Evolutionary conservation across 192 early-diverging fungal genomes (phyloP).

Genomic region (Cetraspora pellucida): DNA sequence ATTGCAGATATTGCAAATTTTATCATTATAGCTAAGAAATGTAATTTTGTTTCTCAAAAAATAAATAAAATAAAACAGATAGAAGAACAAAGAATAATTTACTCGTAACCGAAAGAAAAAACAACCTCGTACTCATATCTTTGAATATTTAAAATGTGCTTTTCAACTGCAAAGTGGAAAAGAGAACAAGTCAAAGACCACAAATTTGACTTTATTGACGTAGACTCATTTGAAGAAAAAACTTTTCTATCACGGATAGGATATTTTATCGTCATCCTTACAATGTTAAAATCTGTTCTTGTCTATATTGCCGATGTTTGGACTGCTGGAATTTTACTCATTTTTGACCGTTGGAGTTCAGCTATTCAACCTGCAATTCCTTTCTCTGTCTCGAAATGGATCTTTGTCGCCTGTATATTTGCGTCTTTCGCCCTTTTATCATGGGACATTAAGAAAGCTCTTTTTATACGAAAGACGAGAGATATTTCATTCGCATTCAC

Average conservation of each 20-base stretch:
- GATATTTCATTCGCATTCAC: conserved; percentile 83
- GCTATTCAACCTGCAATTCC: conserved; percentile 45
- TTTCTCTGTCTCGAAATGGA: conserved; percentile 52
- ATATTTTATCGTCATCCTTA: conserved; percentile 63
- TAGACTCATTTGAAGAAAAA: conserved; percentile 68
- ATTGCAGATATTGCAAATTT: too few relatives aligned
- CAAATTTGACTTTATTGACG: conserved; percentile 87
- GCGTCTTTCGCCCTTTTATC: conserved; percentile 69
- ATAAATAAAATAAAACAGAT: too few relatives aligned
- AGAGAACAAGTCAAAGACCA: conserved; percentile 78
- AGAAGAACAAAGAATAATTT: too few relatives aligned
- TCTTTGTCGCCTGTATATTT: conserved; percentile 64
- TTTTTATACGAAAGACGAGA: conserved; percentile 59
- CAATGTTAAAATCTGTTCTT: conserved; percentile 70
- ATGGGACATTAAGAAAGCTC: conserved; percentile 71
- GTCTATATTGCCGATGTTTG: conserved; percentile 83
- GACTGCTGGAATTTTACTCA: conserved; percentile 67
- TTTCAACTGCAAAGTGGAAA: conserved; percentile 69
- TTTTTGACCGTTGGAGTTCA: conserved; percentile 42
- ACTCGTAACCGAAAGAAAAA: neutral
- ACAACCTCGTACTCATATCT: neutral
- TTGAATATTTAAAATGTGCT: conserved; percentile 19
- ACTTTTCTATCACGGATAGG: conserved; percentile 47
- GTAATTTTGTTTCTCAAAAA: too few relatives aligned
- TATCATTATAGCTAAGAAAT: too few relatives aligned